Base-by-base conservation (phyloP, 495 filamentous ascomycete genomes). In the Penicillium lividum region DNA sequence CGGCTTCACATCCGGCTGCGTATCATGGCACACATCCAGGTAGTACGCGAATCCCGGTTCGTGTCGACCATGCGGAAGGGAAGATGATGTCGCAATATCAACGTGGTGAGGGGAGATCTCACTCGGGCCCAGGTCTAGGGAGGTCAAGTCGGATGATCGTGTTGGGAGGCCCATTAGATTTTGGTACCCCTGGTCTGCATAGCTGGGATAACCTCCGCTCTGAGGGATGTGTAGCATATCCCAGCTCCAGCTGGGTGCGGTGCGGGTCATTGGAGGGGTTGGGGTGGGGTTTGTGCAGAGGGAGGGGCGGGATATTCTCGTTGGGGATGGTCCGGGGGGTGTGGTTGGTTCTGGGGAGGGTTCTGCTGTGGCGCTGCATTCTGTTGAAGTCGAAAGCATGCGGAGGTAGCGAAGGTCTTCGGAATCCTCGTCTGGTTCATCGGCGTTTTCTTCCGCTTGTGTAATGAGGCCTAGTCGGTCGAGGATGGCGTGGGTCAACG, bases 381-480 rank as follows among this genome's bases (percentile, higher is more conserved):
- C 76, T 10, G 73, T 76, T 5, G 76, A 73, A 3, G 69, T 76
- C 11, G 76, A 73, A 29, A 77, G 59, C 7, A 72, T 55, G 7
- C 76, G 72, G 31, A 76, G 61, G 55, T 75, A 76, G 28, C 71
- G 66, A 15, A 76, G 63, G 47, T 78, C 73, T 36, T 76, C 74
- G 0, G 70, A 59, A 42, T 77, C 74, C 46, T 77, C 73, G 10
- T 72, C 72, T 28, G 65, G 68, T 16, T 76, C 70, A 18, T 78
- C 72, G 2, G 69, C 54, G 29, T 66, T 74, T 28, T 78, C 75
- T 57, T 80, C 77, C n/a, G 77, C 77, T 60, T 80, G 77, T 53
- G 78, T 78, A 57, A 80, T 80, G 29, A 80, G 60, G 1, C 77
- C 77, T 50, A 80, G 60, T 0, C 77, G 72, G 56, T 80, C 77